These are phyloP conservation scores for Aspergillus latus DNA, from an alignment of 2,329 filamentous ascomycete species.

Conservation along the genomic window DNA sequence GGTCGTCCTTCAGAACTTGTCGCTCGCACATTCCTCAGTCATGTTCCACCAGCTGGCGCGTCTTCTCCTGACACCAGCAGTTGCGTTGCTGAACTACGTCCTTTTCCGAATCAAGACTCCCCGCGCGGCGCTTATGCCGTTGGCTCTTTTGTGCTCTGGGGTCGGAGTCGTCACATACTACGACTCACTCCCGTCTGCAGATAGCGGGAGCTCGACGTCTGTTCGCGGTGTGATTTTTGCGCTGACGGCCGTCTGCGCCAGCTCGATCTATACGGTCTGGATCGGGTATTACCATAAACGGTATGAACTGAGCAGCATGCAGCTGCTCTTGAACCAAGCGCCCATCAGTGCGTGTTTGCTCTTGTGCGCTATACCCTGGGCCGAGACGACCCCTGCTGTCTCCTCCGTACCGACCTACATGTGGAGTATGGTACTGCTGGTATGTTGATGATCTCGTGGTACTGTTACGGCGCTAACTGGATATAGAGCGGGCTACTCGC, in stretches of 20 bases:
- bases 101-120: constrained; percentile 22
- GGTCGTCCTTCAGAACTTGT: constrained; percentile 25
- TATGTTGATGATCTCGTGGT: neutral
- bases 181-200: constrained; percentile 17
- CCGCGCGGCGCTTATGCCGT: constrained; percentile 16
- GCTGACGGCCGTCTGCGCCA: constrained; percentile 21
- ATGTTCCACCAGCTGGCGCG: constrained; percentile 26
- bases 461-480: neutral
- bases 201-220: constrained; percentile 18
- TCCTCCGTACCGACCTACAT: constrained; percentile 18
- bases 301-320: constrained; percentile 24
- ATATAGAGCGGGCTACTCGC: constrained; percentile 24
- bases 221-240: constrained; percentile 20
- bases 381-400: constrained; percentile 16
- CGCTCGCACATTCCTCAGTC: constrained; percentile 23
- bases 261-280: constrained; percentile 24
- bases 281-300: constrained; percentile 23
- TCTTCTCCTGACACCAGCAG: constrained; percentile 21
- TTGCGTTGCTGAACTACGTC: constrained; percentile 21
- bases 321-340: constrained; percentile 24
- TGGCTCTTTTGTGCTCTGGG: constrained; percentile 20
- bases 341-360: constrained; percentile 22
- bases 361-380: constrained; percentile 19
- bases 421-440: constrained; percentile 21
- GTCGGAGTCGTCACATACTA: constrained; percentile 25